Base-by-base conservation (phyloP, 768 basidiomycete species). In the Albatrellus ellisii region DNA sequence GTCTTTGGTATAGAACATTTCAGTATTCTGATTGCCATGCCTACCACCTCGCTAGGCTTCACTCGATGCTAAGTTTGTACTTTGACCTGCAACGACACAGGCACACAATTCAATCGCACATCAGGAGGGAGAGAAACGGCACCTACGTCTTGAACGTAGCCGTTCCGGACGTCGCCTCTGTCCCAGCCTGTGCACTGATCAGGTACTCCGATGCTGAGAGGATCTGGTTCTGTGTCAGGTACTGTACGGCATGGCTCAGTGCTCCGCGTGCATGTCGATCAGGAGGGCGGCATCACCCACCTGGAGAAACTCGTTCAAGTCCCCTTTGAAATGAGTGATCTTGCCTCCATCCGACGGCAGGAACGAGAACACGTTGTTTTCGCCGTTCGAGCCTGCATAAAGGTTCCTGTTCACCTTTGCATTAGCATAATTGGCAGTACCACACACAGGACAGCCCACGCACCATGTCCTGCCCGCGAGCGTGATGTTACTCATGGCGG, bases 151-250 rank as follows among this genome's bases (percentile, higher is more conserved):
- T 67, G 6, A 79, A 57, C 0, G 63, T 68, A 8, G 71, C 75
- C 22, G 62, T 61, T n/a, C 77, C 77, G 9, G 64, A 64, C 0
- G 73, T 78, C 12, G 72, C 70, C 55, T 82, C 79, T 0, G 73
- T 74, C 5, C 79, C 79, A 6, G 66, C 77, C 51, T 81, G 77
- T 1, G 68, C 68, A 10, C 69, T 75, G 27, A 56, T 66, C 40
- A 81, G 62, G 59, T 67, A 81, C 50, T 81, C 69, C 2, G 72
- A 69, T 11, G 65, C 52, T 45, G 59, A 56, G 25, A 82, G 47
- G 4, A 66, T 62, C 26, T 68, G 59, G 35, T 63, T 58, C 7
- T 66, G 40, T 0, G 68, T 69, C 51, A 82, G 55, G 47, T 75
- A 71, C 76, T 80, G 36, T 11, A 27, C 31, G 22, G 11, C 28